phyloP scores from a whole-genome alignment of 495 filamentous ascomycete species.

The Schizothecium vesticola region DNA sequence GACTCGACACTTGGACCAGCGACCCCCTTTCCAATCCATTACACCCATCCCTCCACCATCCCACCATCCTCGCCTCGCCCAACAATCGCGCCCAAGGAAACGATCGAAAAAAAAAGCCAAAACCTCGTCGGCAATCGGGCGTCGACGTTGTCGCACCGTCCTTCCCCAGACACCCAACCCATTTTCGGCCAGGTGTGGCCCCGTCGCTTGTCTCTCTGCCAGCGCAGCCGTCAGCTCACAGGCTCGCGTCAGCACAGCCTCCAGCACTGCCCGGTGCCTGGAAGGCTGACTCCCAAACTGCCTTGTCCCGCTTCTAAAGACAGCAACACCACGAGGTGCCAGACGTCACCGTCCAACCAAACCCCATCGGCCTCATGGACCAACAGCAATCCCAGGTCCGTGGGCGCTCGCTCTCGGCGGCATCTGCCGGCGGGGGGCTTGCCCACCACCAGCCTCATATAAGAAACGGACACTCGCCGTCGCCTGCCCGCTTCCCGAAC shows the following conservation, averaged over 20 bases:
- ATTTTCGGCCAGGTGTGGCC: conserved; percentile 9
- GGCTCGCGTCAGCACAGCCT: conserved; percentile 34
- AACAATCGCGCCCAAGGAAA: neutral
- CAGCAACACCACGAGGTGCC: conserved; percentile 29
- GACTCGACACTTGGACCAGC: neutral
- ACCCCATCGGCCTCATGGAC: conserved; percentile 33
- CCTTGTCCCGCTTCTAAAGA: conserved; percentile 36
- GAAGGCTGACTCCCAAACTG: conserved; percentile 35
- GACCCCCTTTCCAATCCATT: neutral
- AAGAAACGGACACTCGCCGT: conserved; percentile 47
- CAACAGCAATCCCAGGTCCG: conserved; percentile 42
- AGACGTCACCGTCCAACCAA: conserved; percentile 11
- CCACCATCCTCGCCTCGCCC: neutral
- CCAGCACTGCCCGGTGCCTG: conserved; percentile 32
- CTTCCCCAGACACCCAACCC: neutral
- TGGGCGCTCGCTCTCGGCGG: conserved; percentile 43
- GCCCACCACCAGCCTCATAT: conserved; percentile 45
- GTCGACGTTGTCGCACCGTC: neutral
- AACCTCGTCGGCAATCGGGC: neutral
- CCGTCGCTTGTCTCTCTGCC: conserved; percentile 10
- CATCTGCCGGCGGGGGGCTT: conserved; percentile 25
- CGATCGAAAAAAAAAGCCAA: neutral
- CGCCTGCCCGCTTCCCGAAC: conserved; percentile 42
- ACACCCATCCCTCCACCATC: neutral
- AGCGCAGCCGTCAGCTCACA: conserved; percentile 21